Base-by-base conservation (phyloP, 768 basidiomycete species). In the Lentinula edodes region DNA sequence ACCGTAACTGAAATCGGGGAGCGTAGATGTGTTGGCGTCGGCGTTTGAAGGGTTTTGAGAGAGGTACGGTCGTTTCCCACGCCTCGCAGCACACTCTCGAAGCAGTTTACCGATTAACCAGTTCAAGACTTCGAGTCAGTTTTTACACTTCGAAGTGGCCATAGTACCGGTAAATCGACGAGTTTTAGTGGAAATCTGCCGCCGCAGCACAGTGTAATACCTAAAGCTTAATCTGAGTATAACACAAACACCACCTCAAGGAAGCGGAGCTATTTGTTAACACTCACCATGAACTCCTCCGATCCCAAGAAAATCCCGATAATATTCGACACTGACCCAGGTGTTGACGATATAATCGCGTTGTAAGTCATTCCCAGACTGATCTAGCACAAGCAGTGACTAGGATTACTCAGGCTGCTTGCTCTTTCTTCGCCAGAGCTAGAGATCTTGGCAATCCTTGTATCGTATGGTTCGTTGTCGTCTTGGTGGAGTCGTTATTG, bases 281-380 rank as follows among this genome's bases (percentile, higher is more conserved):
- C 55, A 13, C 38, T 41, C 39, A 43, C 28, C 51, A 46, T 51
- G 41, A 41, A 9, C 20, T 61, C 3, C 8, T 64, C 28, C 20
- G 45, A 46, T 58, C 41, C 8, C 18, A 68, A 59, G 52, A 78
- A 62, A 66, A 83, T 76, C 3, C 85, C 86, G 8, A 85, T 89
- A 48, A 90, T 91, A 65, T 90, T 92, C 67, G 91, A 93, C 66
- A 90, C 90, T 32, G 92, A 95, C 69, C 90, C 92, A 6, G 93
- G 93, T 38, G 87, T 93, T 3, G 93, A 95, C 68, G 93, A 95
- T 70, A 76, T 80, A 28, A 66, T 93, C 56, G 91, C 91, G 34
- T 84, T 95, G 91, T 89, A 61, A 62, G 85, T 56, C n/a, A 36
- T 43, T 10, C n/a, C 41, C 9, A 41, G 18, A 6, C 13, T n/a